A percentile compares a stretch with the other conserved stretches of the same genome.
These are phyloP conservation scores for Colletotrichum plurivorum DNA, from an alignment of 2,329 filamentous ascomycete species.

Conservation along the genomic window DNA sequence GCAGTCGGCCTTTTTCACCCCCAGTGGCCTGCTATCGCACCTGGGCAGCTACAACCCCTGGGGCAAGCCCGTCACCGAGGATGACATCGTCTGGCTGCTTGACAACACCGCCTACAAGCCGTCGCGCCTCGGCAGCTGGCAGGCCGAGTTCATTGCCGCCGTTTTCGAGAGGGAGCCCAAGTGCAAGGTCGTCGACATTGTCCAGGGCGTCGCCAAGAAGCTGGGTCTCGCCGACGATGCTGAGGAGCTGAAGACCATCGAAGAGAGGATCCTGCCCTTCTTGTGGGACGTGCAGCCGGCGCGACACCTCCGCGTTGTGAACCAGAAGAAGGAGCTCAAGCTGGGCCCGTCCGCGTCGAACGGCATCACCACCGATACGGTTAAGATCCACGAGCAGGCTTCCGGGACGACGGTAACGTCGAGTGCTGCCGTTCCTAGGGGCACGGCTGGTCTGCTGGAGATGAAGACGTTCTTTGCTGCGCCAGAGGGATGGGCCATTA, in stretches of 20 bases:
- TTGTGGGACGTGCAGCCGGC: conserved; percentile 82
- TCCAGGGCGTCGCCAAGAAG: conserved; percentile 78
- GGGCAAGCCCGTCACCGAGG: conserved; percentile 69
- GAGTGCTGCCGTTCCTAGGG: conserved; percentile 64
- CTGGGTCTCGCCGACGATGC: conserved; percentile 76
- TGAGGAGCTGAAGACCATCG: conserved; percentile 71
- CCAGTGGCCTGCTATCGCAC: conserved; percentile 61
- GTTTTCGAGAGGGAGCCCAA: conserved; percentile 83
- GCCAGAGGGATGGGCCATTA: conserved; percentile 85
- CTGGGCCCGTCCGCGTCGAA: conserved; percentile 80
- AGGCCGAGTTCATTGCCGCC: conserved; percentile 86
- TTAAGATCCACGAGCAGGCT: conserved; percentile 63
- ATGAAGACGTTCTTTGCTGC: conserved; percentile 83
- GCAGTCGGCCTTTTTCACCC: conserved; percentile 49
- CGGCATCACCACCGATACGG: conserved; percentile 78
- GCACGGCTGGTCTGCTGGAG: conserved; percentile 68
- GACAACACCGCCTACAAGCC: conserved; percentile 88
- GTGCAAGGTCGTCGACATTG: conserved; percentile 75
- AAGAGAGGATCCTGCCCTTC: conserved; percentile 81
- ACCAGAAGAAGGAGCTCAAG: conserved; percentile 64
- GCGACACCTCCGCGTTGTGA: conserved; percentile 75
- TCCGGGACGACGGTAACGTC: conserved; percentile 63
- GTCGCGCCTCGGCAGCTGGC: conserved; percentile 69
- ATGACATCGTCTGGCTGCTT: conserved; percentile 87
- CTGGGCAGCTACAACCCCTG: conserved; percentile 70